A percentile compares a stretch with the other conserved stretches of the same genome.
phyloP scores from a whole-genome alignment of 2,329 filamentous ascomycete genomes.

The Aspergillus calidoustus region DNA sequence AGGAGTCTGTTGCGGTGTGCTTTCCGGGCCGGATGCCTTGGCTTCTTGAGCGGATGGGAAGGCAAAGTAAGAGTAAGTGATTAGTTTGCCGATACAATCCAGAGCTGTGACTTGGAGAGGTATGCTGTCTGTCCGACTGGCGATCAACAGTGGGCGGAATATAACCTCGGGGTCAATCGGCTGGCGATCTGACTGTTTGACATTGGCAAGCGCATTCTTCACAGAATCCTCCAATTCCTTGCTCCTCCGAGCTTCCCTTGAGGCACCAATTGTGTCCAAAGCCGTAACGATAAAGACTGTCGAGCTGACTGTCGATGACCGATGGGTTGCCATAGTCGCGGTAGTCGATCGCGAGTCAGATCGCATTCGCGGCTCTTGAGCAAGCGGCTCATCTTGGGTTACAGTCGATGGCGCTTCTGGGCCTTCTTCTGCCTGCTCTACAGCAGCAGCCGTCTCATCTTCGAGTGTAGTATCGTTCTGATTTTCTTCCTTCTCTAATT shows the following conservation, averaged over 20 bases:
- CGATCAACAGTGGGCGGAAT: conserved; percentile 87
- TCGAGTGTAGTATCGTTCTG: conserved; percentile 16
- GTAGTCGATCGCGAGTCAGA: conserved; percentile 67
- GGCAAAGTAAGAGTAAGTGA: conserved; percentile 98
- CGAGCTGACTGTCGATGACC: conserved; percentile 78
- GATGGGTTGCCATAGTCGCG: conserved; percentile 54
- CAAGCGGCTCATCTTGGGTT: conserved; percentile 30
- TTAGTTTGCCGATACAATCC: conserved; percentile 98
- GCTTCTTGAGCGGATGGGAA: conserved; percentile 57
- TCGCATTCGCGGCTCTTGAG: conserved; percentile 49
- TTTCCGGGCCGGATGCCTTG: conserved; percentile 29
- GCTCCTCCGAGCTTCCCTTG: conserved; percentile 86
- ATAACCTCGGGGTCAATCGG: conserved; percentile 89
- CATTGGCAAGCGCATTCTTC: conserved; percentile 78
- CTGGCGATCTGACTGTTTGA: conserved; percentile 81
- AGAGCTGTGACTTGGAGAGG: conserved; percentile 86
- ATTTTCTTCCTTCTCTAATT: conserved; percentile 28
- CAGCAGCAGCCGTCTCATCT: conserved; percentile 20
- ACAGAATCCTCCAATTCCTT: conserved; percentile 83
- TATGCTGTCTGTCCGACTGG: conserved; percentile 83
- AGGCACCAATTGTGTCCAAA: conserved; percentile 86
- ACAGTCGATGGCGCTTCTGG: conserved; percentile 22
- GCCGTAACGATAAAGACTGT: conserved; percentile 95
- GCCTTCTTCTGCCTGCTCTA: conserved; percentile 23
- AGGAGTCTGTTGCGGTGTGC: conserved; percentile 59